Evolutionary conservation across 116 monocot species (phyloP).

Genomic region (Dioscorea cayenensis): DNA sequence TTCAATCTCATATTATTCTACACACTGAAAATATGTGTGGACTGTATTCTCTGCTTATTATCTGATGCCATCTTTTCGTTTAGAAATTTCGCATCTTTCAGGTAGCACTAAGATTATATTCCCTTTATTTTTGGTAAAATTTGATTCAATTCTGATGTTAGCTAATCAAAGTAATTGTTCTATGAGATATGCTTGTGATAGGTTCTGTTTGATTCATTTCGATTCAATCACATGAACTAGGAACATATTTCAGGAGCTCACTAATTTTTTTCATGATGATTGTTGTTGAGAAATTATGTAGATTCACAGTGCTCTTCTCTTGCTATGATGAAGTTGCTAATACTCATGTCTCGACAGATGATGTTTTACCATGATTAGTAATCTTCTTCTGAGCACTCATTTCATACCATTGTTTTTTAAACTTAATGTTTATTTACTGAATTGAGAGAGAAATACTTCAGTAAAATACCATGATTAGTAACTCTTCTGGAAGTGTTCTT

Average conservation of each 20-base stretch:
- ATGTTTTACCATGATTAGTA: neutral
- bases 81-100: neutral
- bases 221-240: too few species aligned
- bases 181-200: too few species aligned
- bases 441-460: too few species aligned
- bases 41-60: constrained; percentile 9
- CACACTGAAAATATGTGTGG: constrained; percentile 3
- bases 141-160: too few species aligned
- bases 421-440: neutral
- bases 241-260: neutral
- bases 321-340: constrained; percentile 1
- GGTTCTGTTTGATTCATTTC: too few species aligned
- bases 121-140: too few species aligned
- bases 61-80: constrained; percentile 6
- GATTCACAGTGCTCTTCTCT: too few species aligned
- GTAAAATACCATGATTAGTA: too few species aligned
- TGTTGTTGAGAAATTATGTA: too few species aligned
- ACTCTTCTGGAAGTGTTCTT: too few species aligned
- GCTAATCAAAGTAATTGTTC: too few species aligned
- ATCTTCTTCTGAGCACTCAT: neutral
- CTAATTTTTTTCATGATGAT: neutral
- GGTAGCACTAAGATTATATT: neutral
- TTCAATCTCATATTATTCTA: neutral
- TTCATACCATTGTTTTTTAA: neutral
- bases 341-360: neutral